These are phyloP conservation scores for Heracleum sosnowskyi DNA, from an alignment of 129 eudicot genomes.

Conservation along the genomic window DNA sequence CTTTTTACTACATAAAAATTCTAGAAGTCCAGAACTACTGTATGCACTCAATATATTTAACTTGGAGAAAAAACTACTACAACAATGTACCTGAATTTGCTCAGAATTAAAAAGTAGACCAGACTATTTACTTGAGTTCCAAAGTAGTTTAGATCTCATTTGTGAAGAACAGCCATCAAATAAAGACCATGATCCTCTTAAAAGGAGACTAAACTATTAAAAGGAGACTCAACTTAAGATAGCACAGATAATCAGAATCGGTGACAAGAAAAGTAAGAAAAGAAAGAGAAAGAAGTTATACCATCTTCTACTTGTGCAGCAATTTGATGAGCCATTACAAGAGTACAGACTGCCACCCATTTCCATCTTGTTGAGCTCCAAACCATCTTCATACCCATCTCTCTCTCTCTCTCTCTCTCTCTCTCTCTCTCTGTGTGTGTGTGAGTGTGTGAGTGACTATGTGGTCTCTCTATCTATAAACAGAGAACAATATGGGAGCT, in stretches of 20 bases:
- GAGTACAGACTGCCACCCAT: slow-evolving; percentile 18
- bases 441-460: background rate
- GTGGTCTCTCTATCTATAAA: slow-evolving; percentile 7
- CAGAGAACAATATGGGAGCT: slow-evolving; percentile 6
- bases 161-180: background rate
- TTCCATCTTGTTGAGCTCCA: slow-evolving; percentile 23
- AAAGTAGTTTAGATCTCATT: slow-evolving; percentile 5
- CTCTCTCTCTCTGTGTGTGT: too few species aligned
- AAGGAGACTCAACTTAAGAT: background rate
- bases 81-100: background rate
- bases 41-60: background rate
- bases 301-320: slow-evolving; percentile 37
- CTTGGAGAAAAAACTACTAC: too few species aligned
- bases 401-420: too few species aligned
- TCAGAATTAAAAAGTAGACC: background rate
- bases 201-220: background rate
- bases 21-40: too few species aligned
- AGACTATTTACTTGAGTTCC: background rate
- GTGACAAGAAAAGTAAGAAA: background rate
- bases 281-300: slow-evolving; percentile 11
- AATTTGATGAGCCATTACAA: slow-evolving; percentile 23
- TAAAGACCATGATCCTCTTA: background rate
- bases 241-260: background rate
- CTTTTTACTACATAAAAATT: too few species aligned
- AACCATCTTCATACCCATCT: slow-evolving; percentile 18